Conservation (phyloP, 768 basidiomycete species). For the Termitomyces sp. region DNA sequence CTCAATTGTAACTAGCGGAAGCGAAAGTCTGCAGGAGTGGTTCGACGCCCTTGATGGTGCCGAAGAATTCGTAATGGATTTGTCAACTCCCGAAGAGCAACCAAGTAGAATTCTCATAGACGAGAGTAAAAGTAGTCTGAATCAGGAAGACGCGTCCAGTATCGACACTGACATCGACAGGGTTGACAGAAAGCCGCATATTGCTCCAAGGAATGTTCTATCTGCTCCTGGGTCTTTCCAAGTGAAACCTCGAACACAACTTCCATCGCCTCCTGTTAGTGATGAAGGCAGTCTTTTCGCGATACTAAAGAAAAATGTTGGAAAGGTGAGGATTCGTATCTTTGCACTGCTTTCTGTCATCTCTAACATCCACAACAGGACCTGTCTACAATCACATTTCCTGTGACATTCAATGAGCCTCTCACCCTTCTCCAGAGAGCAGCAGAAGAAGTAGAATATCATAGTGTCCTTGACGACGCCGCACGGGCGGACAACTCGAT, state of each 20-base stretch:
- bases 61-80: conserved; percentile 65
- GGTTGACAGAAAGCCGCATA: background rate
- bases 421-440: conserved; percentile 74
- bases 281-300: conserved; percentile 83
- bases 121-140: conserved; percentile 33
- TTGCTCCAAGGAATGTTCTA: background rate
- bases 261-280: conserved; percentile 55
- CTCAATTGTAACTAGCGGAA: conserved; percentile 43
- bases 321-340: conserved; percentile 48
- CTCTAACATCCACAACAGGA: conserved; percentile 40
- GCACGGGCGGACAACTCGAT: conserved; percentile 50
- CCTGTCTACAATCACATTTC: conserved; percentile 74
- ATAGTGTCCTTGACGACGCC: conserved; percentile 62
- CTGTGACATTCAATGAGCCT: conserved; percentile 90
- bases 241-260: conserved; percentile 43
- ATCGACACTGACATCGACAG: conserved; percentile 48
- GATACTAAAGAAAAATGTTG: conserved; percentile 83
- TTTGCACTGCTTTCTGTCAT: background rate
- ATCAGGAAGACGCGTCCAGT: conserved; percentile 39
- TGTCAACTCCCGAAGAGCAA: conserved; percentile 33
- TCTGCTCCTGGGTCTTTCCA: conserved; percentile 14
- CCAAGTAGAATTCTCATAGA: conserved; percentile 33
- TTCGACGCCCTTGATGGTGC: conserved; percentile 71
- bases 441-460: conserved; percentile 84
- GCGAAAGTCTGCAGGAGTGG: conserved; percentile 61